A percentile compares a stretch with the other conserved stretches of the same genome.
Conservation (phyloP, 1,139 yeast species). For the Trichomonascaceae sp. region DNA sequence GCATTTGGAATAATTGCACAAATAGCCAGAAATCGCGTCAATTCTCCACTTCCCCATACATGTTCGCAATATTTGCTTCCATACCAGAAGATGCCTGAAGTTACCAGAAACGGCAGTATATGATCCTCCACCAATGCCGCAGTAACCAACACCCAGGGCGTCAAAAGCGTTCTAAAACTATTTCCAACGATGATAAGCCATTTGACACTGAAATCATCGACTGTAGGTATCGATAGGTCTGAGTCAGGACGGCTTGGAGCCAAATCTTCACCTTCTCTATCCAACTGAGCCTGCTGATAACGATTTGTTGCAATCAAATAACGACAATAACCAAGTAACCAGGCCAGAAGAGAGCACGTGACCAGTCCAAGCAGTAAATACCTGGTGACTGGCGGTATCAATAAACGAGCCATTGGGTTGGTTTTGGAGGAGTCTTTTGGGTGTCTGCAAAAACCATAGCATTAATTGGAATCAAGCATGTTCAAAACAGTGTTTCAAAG, state of each 20-base stretch:
- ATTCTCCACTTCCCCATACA: slow-evolving; percentile 55
- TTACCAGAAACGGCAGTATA: slow-evolving; percentile 44
- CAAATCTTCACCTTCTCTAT: slow-evolving; percentile 14
- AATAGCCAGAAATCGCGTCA: slow-evolving; percentile 52
- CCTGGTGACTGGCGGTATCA: slow-evolving; percentile 88
- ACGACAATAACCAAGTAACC: slow-evolving; percentile 31
- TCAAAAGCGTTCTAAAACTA: slow-evolving; percentile 39
- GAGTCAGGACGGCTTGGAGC: slow-evolving; percentile 9
- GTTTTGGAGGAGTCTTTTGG: neutral
- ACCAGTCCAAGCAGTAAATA: slow-evolving; percentile 65
- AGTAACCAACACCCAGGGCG: slow-evolving; percentile 73
- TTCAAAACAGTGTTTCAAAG: neutral
- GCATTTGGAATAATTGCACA: slow-evolving; percentile 56
- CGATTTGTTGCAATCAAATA: slow-evolving; percentile 21
- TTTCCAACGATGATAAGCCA: slow-evolving; percentile 65
- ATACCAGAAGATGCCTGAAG: slow-evolving; percentile 45
- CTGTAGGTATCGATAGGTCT: slow-evolving; percentile 8
- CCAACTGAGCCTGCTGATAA: slow-evolving; percentile 5
- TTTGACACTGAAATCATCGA: slow-evolving; percentile 46
- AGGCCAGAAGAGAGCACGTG: slow-evolving; percentile 24
- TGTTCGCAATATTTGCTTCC: slow-evolving; percentile 51
- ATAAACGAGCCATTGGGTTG: slow-evolving; percentile 65
- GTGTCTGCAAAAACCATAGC: neutral
- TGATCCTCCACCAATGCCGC: slow-evolving; percentile 68
- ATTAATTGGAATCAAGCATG: neutral